Conservation (phyloP, 2,329 filamentous ascomycete genomes). For the Aspergillus japonicus region DNA sequence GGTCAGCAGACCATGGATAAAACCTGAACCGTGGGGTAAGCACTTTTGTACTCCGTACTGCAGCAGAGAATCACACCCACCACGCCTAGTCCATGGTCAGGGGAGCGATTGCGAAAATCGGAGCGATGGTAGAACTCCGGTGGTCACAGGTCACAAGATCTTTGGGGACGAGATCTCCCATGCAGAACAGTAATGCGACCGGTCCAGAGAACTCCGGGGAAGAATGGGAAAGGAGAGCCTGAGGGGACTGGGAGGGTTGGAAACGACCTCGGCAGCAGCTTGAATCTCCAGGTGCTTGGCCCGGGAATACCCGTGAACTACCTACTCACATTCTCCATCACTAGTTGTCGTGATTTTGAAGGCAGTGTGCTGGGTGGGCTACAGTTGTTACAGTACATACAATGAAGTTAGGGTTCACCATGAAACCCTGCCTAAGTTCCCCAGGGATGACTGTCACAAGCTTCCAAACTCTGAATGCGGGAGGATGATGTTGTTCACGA, state of each 20-base stretch:
- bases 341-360: too few relatives aligned
- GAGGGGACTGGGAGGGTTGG: neutral
- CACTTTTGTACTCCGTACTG: neutral
- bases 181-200: neutral
- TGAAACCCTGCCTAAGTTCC: neutral
- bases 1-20: conserved; percentile 17
- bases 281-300: conserved; percentile 11
- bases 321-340: too few relatives aligned
- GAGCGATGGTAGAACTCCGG: neutral
- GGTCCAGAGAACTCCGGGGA: neutral
- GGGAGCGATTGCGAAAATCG: neutral
- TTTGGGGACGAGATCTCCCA: neutral
- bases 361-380: too few relatives aligned
- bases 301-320: conserved; percentile 12
- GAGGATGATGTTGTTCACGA: neutral
- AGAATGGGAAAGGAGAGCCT: neutral
- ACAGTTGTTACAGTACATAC: neutral
- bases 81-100: too few relatives aligned
- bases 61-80: too few relatives aligned
- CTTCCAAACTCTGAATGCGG: neutral
- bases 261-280: conserved; percentile 13
- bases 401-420: neutral
- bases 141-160: neutral
- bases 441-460: neutral
- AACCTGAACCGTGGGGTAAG: conserved; percentile 17